phyloP scores from a whole-genome alignment of 129 eudicot species.

The Flaveria linearis region DNA sequence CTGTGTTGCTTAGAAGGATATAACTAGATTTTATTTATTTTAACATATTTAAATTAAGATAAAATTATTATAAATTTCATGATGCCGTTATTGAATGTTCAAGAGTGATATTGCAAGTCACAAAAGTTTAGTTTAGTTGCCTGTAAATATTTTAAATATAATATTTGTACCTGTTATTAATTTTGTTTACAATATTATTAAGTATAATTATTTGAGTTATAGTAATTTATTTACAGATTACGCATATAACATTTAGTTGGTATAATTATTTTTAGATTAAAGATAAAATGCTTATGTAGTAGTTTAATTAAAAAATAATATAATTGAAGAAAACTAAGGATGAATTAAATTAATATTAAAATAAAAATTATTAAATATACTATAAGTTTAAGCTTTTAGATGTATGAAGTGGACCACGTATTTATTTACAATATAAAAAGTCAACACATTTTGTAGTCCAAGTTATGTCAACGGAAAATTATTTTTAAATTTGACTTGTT shows the following conservation, averaged over 20 bases:
- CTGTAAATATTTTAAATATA: not conserved
- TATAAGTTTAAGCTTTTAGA: not conserved
- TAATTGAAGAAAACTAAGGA: not conserved
- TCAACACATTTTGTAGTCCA: slow-evolving; percentile 32
- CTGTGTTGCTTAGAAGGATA: not conserved
- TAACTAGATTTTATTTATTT: not conserved
- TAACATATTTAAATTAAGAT: not conserved
- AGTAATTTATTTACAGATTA: too few species aligned
- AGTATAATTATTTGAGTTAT: too few species aligned
- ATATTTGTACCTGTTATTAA: too few species aligned
- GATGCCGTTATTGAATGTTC: too few species aligned
- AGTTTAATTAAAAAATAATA: too few species aligned
- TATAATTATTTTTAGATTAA: too few species aligned
- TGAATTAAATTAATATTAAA: not conserved
- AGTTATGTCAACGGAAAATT: slow-evolving; percentile 31
- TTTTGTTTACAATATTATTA: too few species aligned
- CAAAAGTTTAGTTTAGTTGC: too few species aligned
- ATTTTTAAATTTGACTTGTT: slow-evolving; percentile 31
- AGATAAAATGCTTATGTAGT: not conserved
- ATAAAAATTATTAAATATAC: not conserved
- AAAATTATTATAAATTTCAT: too few species aligned
- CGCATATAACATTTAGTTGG: too few species aligned
- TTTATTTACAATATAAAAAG: slow-evolving; percentile 1
- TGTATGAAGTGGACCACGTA: slow-evolving; percentile 34
- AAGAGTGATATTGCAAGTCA: too few species aligned